Evolutionary conservation across 1,139 yeast species (phyloP).

Genomic region (Kluyveromyces sp.): DNA sequence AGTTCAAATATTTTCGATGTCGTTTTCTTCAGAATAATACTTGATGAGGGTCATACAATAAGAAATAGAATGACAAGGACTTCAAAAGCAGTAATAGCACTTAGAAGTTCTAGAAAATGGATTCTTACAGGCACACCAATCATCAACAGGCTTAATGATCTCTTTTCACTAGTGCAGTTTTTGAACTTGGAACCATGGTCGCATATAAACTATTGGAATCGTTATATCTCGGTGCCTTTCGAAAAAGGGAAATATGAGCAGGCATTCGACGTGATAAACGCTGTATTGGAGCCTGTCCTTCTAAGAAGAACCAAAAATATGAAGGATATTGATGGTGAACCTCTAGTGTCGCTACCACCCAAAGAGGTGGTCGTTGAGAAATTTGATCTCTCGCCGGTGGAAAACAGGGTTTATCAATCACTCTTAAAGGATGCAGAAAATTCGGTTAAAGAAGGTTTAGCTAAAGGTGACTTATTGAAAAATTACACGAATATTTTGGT

Average conservation of each 20-base stretch:
- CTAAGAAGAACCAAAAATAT: slow-evolving; percentile 82
- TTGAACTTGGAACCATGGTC: slow-evolving; percentile 84
- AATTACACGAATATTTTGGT: slow-evolving; percentile 75
- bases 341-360: slow-evolving; percentile 68
- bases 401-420: slow-evolving; percentile 59
- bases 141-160: slow-evolving; percentile 79
- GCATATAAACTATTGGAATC: slow-evolving; percentile 79
- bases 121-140: slow-evolving; percentile 91
- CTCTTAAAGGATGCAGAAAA: slow-evolving; percentile 61
- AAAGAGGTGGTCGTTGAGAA: slow-evolving; percentile 66
- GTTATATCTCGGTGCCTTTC: slow-evolving; percentile 79
- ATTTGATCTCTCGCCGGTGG: slow-evolving; percentile 59
- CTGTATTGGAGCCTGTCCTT: slow-evolving; percentile 76
- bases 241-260: slow-evolving; percentile 61
- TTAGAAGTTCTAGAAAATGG: slow-evolving; percentile 69
- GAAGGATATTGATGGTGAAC: slow-evolving; percentile 66
- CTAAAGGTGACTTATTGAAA: slow-evolving; percentile 61
- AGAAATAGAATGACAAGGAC: slow-evolving; percentile 76
- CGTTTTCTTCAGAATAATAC: slow-evolving; percentile 66
- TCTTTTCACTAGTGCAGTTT: slow-evolving; percentile 70
- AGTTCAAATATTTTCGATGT: slow-evolving; percentile 59
- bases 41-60: slow-evolving; percentile 92
- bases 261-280: slow-evolving; percentile 76
- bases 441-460: slow-evolving; percentile 56
- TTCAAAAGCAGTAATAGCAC: slow-evolving; percentile 66